phyloP scores from a whole-genome alignment of 257 asterid genomes.

The Eucommia ulmoides region DNA sequence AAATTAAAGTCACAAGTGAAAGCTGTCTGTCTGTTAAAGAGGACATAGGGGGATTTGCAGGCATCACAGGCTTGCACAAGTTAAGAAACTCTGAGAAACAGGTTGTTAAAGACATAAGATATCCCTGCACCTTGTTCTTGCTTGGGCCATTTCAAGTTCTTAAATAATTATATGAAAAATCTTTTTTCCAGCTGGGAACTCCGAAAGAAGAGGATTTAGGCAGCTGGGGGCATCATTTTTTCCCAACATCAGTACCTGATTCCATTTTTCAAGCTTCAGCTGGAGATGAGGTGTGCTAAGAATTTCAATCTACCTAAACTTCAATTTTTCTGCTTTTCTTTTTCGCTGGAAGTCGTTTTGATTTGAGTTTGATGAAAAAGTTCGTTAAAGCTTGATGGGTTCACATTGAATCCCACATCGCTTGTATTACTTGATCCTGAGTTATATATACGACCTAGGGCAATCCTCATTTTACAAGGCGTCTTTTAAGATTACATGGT shows the following conservation, averaged over 20 bases:
- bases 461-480: no score
- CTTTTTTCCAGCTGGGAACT: conserved; percentile 54
- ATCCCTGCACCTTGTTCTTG: not conserved
- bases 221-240: conserved; percentile 87
- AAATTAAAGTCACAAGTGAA: conserved; percentile 17
- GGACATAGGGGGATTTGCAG: conserved; percentile 93
- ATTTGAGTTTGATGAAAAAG: not conserved
- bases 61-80: conserved; percentile 47
- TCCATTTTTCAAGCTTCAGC: conserved; percentile 78
- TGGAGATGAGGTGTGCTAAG: conserved; percentile 66
- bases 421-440: no score
- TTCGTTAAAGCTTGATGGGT: not conserved
- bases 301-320: conserved; percentile 3
- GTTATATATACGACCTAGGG: no score
- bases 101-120: conserved; percentile 24
- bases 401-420: no score
- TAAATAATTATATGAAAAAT: conserved; percentile 5
- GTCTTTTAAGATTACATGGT: no score
- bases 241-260: conserved; percentile 84
- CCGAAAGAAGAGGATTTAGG: conserved; percentile 93
- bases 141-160: conserved; percentile 6
- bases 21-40: conserved; percentile 37
- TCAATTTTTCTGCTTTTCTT: not conserved
- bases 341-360: not conserved
- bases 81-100: conserved; percentile 73